phyloP scores from a whole-genome alignment of 768 basidiomycete genomes.

The Sporobolomyces pararoseus region DNA sequence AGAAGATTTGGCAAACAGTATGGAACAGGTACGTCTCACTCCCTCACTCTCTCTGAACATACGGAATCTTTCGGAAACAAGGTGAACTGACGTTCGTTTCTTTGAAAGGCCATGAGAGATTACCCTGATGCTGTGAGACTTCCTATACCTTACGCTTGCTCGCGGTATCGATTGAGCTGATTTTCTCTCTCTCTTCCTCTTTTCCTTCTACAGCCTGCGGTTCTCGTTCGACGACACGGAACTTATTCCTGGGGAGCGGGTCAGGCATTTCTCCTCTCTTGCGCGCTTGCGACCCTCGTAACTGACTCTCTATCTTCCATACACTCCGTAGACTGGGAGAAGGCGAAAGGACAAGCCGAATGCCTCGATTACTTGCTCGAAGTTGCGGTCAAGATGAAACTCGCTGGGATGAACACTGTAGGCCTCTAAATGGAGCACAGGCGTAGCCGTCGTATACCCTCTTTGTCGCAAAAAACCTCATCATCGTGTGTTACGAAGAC shows the following conservation, averaged over 20 bases:
- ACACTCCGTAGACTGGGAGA: constrained; percentile 7
- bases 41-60: neutral
- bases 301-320: too few species aligned
- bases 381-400: constrained; percentile 59
- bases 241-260: constrained; percentile 54
- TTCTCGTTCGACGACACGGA: constrained; percentile 38
- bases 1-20: constrained; percentile 80
- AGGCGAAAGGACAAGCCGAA: constrained; percentile 50
- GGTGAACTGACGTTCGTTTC: neutral
- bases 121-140: constrained; percentile 71
- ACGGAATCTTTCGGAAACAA: neutral
- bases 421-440: constrained; percentile 16
- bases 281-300: too few species aligned
- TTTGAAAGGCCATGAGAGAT: constrained; percentile 62
- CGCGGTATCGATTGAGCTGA: constrained; percentile 45
- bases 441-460: too few species aligned
- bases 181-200: too few species aligned
- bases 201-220: constrained; percentile 30
- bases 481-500: too few species aligned
- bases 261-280: constrained; percentile 42
- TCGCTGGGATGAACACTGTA: constrained; percentile 39
- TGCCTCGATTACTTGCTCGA: constrained; percentile 90
- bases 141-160: constrained; percentile 58
- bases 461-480: too few species aligned
- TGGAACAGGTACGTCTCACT: constrained; percentile 58